Base-by-base conservation (phyloP, 352 stramenopile species). In the Phytophthora tubulina region DNA sequence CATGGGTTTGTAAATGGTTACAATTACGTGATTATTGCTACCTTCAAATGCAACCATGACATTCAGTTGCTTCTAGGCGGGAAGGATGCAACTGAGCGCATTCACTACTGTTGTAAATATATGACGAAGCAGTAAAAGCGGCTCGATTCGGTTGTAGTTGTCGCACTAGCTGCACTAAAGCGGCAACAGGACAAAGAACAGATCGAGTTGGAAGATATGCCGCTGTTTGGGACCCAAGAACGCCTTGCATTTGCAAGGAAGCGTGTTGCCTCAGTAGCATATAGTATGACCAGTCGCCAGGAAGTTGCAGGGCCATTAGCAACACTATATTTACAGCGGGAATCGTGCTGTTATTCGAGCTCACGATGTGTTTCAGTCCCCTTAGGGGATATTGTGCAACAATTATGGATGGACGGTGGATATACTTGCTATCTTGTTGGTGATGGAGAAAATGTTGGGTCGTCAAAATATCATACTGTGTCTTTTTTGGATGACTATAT, bases 401-500 rank as follows among this genome's bases (percentile, higher is more conserved):
- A 57, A 15, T 10, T 57, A 7, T n/a, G 14, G 3, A 10, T 0
- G 6, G 8, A 6, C 15, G 33, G 8, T 9, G 51, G 33, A 9
- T 45, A 57, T 6, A 11, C 31, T 2, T 57, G 50, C 50, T 39
- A 6, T 45, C 36, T 57, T 15, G n/a, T 57, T n/a, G 31, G 6
- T 8, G 15, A 57, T 0, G 10, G 11, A 15, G 14, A 45, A 3
- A 33, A 33, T 3, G 4, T 15, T 15, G 31, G 17, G n/a, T 9
- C n/a, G 0, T 15, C 50, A 13, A 48, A 21, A 2, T 50, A 38
- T 38, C n/a, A 60, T 2, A 4, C 39, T 9, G 53, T 60, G 6
- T 50, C 35, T 1, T 31, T 36, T 46, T 31, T 55, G 30, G 31
- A 64, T 10, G 56, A 54, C 27, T 55, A 64, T n/a, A 48, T 64